These are phyloP conservation scores for Pyrenopolyporus hunteri DNA, from an alignment of 495 filamentous ascomycete genomes.

Conservation along the genomic window DNA sequence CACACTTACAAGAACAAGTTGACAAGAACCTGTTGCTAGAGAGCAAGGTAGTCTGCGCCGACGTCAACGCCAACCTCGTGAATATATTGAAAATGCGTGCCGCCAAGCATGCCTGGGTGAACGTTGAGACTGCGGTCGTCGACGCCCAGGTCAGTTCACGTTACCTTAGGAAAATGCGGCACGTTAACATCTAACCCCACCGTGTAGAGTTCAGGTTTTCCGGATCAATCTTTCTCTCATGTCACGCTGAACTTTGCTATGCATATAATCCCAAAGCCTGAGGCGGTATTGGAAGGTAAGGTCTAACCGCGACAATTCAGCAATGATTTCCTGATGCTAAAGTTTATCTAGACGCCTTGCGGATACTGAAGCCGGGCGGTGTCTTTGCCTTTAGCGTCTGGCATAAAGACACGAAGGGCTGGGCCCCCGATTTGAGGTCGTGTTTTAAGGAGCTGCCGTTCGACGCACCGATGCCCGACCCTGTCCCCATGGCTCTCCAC, in stretches of 20 bases:
- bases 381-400: constrained; percentile 48
- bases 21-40: constrained; percentile 38
- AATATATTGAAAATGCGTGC: constrained; percentile 39
- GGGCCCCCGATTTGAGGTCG: constrained; percentile 39
- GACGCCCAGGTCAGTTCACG: constrained; percentile 46
- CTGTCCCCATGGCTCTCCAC: constrained; percentile 41
- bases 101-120: constrained; percentile 42
- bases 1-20: constrained; percentile 40
- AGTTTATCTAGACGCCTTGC: constrained; percentile 41
- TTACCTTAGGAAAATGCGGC: not conserved
- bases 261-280: constrained; percentile 50
- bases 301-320: not conserved
- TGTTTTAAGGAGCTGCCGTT: constrained; percentile 48
- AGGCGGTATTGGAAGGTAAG: constrained; percentile 47
- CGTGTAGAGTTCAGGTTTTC: constrained; percentile 42
- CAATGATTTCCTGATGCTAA: constrained; percentile 1
- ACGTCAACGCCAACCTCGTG: constrained; percentile 43
- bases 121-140: constrained; percentile 40
- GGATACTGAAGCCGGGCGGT: constrained; percentile 49
- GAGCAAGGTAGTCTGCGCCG: constrained; percentile 50
- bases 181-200: constrained; percentile 1
- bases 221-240: constrained; percentile 44
- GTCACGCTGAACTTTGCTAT: constrained; percentile 51
- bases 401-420: constrained; percentile 41
- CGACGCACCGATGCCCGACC: constrained; percentile 43